Evolutionary conservation across 192 early-diverging fungal species (phyloP).

Genomic region (Coemansia sp.): DNA sequence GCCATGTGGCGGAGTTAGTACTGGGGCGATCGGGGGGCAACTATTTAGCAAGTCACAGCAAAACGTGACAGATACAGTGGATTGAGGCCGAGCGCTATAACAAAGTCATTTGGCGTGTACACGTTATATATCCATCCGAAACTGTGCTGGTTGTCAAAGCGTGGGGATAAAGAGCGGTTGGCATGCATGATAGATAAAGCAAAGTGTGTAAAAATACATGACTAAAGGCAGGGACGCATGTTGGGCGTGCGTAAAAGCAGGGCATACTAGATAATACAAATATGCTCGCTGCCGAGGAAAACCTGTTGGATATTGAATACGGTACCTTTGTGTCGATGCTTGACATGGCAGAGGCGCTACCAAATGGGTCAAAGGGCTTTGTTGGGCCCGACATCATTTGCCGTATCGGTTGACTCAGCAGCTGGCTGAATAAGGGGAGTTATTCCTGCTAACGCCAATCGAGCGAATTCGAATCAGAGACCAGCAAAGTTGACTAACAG

Average conservation of each 20-base stretch:
- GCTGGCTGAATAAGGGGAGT: not conserved
- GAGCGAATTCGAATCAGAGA: constrained; percentile 10
- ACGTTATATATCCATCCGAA: not conserved
- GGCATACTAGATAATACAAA: not conserved
- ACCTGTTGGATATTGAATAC: not conserved
- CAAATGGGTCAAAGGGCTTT: constrained; percentile 49
- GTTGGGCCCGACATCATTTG: constrained; percentile 49
- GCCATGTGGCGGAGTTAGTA: constrained; percentile 3
- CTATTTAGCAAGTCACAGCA: not conserved
- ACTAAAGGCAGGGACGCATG: not conserved
- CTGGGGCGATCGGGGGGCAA: not conserved
- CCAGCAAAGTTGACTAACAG: not conserved
- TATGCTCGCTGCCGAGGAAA: not conserved
- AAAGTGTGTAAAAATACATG: not conserved
- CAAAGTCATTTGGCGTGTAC: not conserved
- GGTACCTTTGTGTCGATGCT: constrained; percentile 40
- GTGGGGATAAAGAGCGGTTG: not conserved
- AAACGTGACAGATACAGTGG: not conserved
- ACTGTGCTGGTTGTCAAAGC: not conserved
- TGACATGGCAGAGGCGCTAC: constrained; percentile 16
- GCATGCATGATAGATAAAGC: not conserved
- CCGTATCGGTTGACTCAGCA: not conserved
- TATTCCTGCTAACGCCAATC: not conserved
- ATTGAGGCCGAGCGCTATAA: not conserved
- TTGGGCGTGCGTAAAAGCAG: not conserved